These are phyloP conservation scores for Elaphomyces granulatus DNA, from an alignment of 495 filamentous ascomycete genomes.

Conservation along the genomic window DNA sequence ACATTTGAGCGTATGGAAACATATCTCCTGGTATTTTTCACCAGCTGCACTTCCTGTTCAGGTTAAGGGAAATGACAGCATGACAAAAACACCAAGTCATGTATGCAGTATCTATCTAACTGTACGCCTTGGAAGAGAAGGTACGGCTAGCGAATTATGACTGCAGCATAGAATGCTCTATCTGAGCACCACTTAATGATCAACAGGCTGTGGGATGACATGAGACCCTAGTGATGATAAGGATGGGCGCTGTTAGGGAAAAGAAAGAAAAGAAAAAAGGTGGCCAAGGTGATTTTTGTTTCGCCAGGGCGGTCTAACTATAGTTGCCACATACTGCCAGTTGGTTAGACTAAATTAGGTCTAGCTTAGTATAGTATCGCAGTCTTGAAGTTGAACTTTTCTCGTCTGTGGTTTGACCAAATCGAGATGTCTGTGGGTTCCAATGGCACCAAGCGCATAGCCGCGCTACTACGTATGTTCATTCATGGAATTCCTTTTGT, in stretches of 20 bases:
- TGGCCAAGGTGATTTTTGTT: neutral
- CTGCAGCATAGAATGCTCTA: conserved; percentile 28
- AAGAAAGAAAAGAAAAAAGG: conserved; percentile 13
- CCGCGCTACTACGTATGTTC: conserved; percentile 25
- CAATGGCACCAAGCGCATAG: conserved; percentile 33
- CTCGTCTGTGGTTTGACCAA: too few species aligned
- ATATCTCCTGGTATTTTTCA: too few species aligned
- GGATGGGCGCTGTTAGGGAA: conserved; percentile 37
- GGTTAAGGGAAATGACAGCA: too few species aligned
- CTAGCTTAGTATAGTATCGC: too few species aligned
- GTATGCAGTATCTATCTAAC: conserved; percentile 58
- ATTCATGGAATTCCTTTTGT: neutral
- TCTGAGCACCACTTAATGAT: conserved; percentile 54
- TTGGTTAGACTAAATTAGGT: too few species aligned
- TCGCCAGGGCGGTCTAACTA: too few species aligned
- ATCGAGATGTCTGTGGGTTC: conserved; percentile 32
- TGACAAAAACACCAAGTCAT: conserved; percentile 20
- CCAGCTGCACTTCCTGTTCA: too few species aligned
- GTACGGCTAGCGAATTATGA: conserved; percentile 63
- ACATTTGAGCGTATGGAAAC: too few species aligned
- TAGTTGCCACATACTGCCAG: too few species aligned
- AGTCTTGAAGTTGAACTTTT: conserved; percentile 36
- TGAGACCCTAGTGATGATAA: conserved; percentile 47
- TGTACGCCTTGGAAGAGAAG: conserved; percentile 48
- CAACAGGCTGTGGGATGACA: conserved; percentile 36